phyloP scores from a whole-genome alignment of 345 rosid genomes.

The Corymbia maculata region DNA sequence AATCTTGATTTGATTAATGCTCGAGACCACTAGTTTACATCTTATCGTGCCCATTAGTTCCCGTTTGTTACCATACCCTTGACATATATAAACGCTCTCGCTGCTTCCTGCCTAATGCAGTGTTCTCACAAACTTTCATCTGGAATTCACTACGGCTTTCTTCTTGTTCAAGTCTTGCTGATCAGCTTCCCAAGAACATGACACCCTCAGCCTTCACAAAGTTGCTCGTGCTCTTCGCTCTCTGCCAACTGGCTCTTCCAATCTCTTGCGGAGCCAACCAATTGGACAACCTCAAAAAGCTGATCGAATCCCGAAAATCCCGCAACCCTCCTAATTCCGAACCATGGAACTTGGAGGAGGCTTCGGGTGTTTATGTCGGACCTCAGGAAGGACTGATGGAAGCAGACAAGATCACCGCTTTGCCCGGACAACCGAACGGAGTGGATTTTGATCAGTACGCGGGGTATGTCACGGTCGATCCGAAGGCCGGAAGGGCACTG shows the following conservation, averaged over 20 bases:
- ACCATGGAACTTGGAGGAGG: background rate
- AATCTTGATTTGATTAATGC: background rate
- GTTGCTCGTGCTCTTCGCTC: conserved; percentile 6
- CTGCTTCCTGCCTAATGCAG: background rate
- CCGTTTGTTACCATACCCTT: background rate
- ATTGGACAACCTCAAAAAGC: conserved; percentile 6
- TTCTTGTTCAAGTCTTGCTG: background rate
- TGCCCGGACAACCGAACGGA: conserved; percentile 27
- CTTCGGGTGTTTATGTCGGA: conserved; percentile 6
- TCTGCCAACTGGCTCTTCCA: background rate
- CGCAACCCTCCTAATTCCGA: conserved; percentile 5
- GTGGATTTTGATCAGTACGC: conserved; percentile 28
- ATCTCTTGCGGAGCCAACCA: conserved; percentile 19
- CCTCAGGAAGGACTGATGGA: conserved; percentile 11
- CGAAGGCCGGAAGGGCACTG: conserved; percentile 14
- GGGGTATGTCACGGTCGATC: conserved; percentile 22
- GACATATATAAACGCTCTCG: background rate
- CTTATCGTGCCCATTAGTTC: background rate
- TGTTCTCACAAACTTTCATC: background rate
- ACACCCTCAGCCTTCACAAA: background rate
- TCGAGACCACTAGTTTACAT: background rate
- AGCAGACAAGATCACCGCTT: conserved; percentile 9
- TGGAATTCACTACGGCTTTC: background rate
- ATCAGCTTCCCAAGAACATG: background rate
- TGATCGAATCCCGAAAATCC: conserved; percentile 15